These are phyloP conservation scores for Asclepias syriaca DNA, from an alignment of 257 asterid species.

Conservation along the genomic window DNA sequence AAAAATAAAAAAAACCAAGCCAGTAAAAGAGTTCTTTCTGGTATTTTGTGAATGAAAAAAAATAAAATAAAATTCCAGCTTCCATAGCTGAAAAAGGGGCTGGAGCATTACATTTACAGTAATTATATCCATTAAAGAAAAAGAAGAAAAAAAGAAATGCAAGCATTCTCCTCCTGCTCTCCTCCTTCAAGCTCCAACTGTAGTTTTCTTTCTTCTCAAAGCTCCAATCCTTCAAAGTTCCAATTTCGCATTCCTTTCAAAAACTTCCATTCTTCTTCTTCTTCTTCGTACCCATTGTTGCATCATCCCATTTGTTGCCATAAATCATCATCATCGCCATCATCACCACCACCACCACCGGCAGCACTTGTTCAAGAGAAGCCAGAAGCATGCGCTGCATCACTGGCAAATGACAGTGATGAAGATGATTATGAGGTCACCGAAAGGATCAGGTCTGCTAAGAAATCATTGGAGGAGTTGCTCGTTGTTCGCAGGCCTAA, in stretches of 20 bases:
- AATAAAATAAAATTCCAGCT: neutral
- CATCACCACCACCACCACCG: neutral
- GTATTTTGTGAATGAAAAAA: neutral
- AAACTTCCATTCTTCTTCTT: conserved; percentile 23
- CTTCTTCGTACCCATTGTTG: conserved; percentile 24
- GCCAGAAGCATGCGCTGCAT: conserved; percentile 26
- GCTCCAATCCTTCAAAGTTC: conserved; percentile 38
- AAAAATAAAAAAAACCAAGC: too few species aligned
- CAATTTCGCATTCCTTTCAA: conserved; percentile 37
- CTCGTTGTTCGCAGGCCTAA: conserved; percentile 81
- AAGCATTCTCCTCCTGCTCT: conserved; percentile 44
- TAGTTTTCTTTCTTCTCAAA: conserved; percentile 50
- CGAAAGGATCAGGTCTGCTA: conserved; percentile 59
- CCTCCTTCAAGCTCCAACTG: conserved; percentile 59
- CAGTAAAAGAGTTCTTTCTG: too few species aligned
- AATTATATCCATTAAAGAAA: conserved; percentile 7
- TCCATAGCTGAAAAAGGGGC: neutral
- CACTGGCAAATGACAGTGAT: conserved; percentile 16
- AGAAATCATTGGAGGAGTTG: conserved; percentile 71
- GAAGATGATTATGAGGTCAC: conserved; percentile 32
- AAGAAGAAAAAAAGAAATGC: conserved; percentile 31
- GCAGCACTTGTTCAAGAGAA: conserved; percentile 54
- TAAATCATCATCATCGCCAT: conserved; percentile 44
- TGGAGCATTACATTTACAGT: neutral
- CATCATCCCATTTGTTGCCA: conserved; percentile 42